phyloP scores from a whole-genome alignment of 495 filamentous ascomycete species.

The Lophiotrema nucula region DNA sequence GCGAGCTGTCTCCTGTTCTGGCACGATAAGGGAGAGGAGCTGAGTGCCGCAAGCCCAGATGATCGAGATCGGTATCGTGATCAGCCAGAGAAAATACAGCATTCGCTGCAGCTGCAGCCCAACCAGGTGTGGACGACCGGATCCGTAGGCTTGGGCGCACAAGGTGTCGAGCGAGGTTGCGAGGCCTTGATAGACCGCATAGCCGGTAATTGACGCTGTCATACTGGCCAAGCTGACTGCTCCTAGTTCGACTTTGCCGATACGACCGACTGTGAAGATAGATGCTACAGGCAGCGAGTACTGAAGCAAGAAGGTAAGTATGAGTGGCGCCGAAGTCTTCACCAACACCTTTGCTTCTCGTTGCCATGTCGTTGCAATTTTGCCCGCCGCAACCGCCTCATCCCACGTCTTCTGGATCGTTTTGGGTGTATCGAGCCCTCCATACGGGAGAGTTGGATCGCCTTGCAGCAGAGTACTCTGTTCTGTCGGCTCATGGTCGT shows the following conservation, averaged over 20 bases:
- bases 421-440: conserved; percentile 41
- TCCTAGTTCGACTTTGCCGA: conserved; percentile 35
- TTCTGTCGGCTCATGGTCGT: conserved; percentile 41
- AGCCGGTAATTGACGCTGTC: conserved; percentile 73
- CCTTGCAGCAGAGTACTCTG: conserved; percentile 51
- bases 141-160: conserved; percentile 73
- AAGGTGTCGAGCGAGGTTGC: conserved; percentile 70
- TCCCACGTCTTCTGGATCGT: conserved; percentile 36
- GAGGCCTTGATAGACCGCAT: conserved; percentile 68
- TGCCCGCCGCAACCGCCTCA: conserved; percentile 30
- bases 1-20: conserved; percentile 58
- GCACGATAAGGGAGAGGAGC: conserved; percentile 59
- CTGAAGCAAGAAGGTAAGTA: conserved; percentile 70
- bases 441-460: conserved; percentile 36
- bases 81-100: conserved; percentile 61
- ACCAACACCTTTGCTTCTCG: conserved; percentile 50
- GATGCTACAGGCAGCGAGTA: conserved; percentile 68
- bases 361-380: conserved; percentile 34
- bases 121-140: conserved; percentile 64
- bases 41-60: conserved; percentile 58
- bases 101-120: conserved; percentile 71
- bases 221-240: conserved; percentile 63
- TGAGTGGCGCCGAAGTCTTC: conserved; percentile 58
- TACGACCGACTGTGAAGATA: conserved; percentile 52
- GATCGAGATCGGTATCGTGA: conserved; percentile 61